Base-by-base conservation (phyloP, 83 land plant genomes). In the Picea mariana region DNA sequence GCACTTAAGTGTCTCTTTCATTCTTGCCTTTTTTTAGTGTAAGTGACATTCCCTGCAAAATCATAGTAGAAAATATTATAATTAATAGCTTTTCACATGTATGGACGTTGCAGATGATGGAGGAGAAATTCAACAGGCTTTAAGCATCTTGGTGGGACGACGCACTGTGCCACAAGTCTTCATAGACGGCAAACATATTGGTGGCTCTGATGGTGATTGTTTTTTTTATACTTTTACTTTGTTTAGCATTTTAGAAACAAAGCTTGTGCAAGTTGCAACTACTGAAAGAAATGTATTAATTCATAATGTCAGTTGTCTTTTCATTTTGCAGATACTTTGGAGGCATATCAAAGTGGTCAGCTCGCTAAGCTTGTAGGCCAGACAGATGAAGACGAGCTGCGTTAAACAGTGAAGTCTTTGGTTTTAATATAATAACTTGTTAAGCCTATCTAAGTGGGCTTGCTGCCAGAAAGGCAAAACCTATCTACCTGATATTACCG, bases 91-190 rank as follows among this genome's bases (percentile, higher is more conserved):
- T 73, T 49, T 47, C 58, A 55, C 58, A 40, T 73, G 40, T 58
- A 73, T 73, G 21, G 44, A 59, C 21, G 7, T 77, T 79, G 59
- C 90, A 97, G 99, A 89, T 77, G 99, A 97, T 90, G 99, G 99
- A 55, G 79, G 34, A 27, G 86, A 87, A 26, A 95, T 97, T 78
- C 99, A 97, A 62, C 87, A 90, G 81, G 97, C 99, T 7, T 63
- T 97, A 64, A 34, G 76, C 63, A 81, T 64, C 62, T 78, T 92
- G 58, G 87, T 97, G 2, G 94, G 97, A 3, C 92, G 96, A 81
- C 96, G 98, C 24, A 97, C 99, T 31, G 99, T 97, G 3, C 99
- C 99, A 20, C 99, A 97, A 87, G 99, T 97, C 9, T 97, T 97
- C 81, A 90, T 97, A n/a, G 81, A 95, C 77, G 95, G 97, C 64